Percentiles rank a stretch among this genome's conserved stretches.
Conservation (phyloP, 2,329 filamentous ascomycete genomes). For the Sphaerulina populicola region DNA sequence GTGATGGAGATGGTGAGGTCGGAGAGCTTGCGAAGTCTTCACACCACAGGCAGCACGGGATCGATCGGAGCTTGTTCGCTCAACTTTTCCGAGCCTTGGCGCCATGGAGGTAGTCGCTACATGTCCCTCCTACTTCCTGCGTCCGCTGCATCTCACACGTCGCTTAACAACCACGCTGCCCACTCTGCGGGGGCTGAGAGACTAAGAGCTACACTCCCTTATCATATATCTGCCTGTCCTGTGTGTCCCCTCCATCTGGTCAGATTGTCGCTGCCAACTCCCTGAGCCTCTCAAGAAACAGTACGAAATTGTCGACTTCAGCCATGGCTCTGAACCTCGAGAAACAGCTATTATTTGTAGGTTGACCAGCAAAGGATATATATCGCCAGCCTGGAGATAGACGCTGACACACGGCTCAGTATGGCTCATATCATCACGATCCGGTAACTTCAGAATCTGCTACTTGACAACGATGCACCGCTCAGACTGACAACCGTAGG, state of each 20-base stretch:
- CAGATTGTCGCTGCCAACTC: too few species aligned
- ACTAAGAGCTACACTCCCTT: too few species aligned
- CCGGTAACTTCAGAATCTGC: constrained; percentile 39
- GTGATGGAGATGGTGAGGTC: constrained; percentile 15
- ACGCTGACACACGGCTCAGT: constrained; percentile 45
- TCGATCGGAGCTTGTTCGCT: neutral
- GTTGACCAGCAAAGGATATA: constrained; percentile 31
- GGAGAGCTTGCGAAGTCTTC: constrained; percentile 1
- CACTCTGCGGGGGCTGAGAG: too few species aligned
- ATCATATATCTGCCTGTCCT: too few species aligned
- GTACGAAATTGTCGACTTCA: neutral
- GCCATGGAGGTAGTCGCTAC: too few species aligned
- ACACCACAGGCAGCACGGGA: constrained; percentile 2
- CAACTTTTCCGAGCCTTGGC: too few species aligned
- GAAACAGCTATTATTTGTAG: constrained; percentile 73
- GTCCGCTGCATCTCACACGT: too few species aligned
- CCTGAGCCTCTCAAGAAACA: neutral
- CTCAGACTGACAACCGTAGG: constrained; percentile 35
- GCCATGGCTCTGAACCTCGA: constrained; percentile 62
- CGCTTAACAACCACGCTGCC: too few species aligned
- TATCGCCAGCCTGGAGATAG: constrained; percentile 9
- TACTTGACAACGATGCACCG: neutral
- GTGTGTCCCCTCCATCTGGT: too few species aligned
- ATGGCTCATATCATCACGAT: constrained; percentile 77
- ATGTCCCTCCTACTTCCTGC: too few species aligned